These are phyloP conservation scores for Phytophthora cryptogea DNA, from an alignment of 352 stramenopile genomes.

Conservation along the genomic window DNA sequence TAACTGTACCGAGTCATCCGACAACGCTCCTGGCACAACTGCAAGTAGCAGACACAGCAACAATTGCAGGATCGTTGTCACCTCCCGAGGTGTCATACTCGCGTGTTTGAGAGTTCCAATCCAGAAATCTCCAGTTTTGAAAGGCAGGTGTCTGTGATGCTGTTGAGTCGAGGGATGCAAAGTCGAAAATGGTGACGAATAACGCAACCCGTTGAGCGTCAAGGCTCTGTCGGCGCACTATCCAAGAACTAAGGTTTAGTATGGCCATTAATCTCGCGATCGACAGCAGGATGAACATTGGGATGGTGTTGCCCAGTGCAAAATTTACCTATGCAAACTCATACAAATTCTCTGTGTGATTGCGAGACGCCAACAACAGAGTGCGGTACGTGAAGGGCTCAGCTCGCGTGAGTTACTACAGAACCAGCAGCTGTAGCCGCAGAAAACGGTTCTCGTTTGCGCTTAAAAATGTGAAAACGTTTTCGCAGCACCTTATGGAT, in stretches of 20 bases:
- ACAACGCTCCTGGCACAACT: neutral
- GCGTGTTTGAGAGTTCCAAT: neutral
- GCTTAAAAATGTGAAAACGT: too few species aligned
- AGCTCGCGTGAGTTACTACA: too few species aligned
- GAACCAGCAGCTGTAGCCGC: neutral
- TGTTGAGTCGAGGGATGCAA: neutral
- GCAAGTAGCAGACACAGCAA: conserved; percentile 5
- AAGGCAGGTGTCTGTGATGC: too few species aligned
- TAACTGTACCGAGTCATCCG: conserved; percentile 4
- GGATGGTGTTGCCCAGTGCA: conserved; percentile 11
- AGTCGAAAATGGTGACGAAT: conserved; percentile 6
- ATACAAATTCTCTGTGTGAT: too few species aligned
- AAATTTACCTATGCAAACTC: too few species aligned
- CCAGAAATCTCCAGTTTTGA: neutral
- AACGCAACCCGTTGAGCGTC: too few species aligned
- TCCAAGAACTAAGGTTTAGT: conserved; percentile 12
- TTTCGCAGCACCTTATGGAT: too few species aligned
- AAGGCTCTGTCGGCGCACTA: neutral
- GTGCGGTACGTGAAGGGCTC: too few species aligned
- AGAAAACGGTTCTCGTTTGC: neutral
- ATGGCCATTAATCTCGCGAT: conserved; percentile 8
- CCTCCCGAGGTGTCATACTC: conserved; percentile 1
- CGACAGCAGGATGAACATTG: conserved; percentile 11
- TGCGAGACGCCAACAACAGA: too few species aligned
- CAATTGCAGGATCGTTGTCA: conserved; percentile 2